Evolutionary conservation across 768 basidiomycete genomes (phyloP).

Genomic region (Asterophora lycoperdoides): DNA sequence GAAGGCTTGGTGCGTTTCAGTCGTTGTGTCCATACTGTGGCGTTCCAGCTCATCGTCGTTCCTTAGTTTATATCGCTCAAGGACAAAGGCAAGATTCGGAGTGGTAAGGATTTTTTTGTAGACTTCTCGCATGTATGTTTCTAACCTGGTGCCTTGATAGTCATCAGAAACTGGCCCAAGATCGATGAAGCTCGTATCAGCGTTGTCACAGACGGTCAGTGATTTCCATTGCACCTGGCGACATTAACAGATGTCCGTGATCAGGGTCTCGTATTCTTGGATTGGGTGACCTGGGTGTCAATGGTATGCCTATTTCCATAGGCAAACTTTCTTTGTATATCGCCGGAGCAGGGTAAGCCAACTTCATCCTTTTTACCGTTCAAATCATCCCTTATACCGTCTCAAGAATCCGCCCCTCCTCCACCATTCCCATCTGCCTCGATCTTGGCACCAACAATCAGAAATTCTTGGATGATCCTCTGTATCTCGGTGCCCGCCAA

Average conservation of each 20-base stretch:
- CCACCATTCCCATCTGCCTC: slow-evolving; percentile 78
- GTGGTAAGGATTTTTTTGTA: slow-evolving; percentile 26
- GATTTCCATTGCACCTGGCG: not conserved
- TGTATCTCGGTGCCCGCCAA: slow-evolving; percentile 84
- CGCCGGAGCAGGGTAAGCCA: slow-evolving; percentile 77
- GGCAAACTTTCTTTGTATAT: slow-evolving; percentile 92
- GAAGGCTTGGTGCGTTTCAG: slow-evolving; percentile 58
- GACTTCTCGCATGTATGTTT: not conserved
- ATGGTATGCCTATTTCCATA: slow-evolving; percentile 85
- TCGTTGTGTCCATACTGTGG: slow-evolving; percentile 4
- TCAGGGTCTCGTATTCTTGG: slow-evolving; percentile 85
- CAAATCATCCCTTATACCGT: not conserved
- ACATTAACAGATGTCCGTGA: slow-evolving; percentile 13
- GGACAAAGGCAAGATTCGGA: slow-evolving; percentile 76
- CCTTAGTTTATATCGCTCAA: slow-evolving; percentile 70
- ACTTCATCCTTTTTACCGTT: slow-evolving; percentile 1
- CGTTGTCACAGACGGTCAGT: slow-evolving; percentile 86
- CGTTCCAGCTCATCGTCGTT: slow-evolving; percentile 11
- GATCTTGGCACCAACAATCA: slow-evolving; percentile 91
- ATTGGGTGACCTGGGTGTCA: slow-evolving; percentile 77
- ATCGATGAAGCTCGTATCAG: slow-evolving; percentile 77
- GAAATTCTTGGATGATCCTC: slow-evolving; percentile 73
- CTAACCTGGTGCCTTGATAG: slow-evolving; percentile 20
- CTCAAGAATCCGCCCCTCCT: slow-evolving; percentile 64
- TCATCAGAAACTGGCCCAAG: slow-evolving; percentile 70